Base-by-base conservation (phyloP, 305 asterid genomes). In the Ajuga reptans region DNA sequence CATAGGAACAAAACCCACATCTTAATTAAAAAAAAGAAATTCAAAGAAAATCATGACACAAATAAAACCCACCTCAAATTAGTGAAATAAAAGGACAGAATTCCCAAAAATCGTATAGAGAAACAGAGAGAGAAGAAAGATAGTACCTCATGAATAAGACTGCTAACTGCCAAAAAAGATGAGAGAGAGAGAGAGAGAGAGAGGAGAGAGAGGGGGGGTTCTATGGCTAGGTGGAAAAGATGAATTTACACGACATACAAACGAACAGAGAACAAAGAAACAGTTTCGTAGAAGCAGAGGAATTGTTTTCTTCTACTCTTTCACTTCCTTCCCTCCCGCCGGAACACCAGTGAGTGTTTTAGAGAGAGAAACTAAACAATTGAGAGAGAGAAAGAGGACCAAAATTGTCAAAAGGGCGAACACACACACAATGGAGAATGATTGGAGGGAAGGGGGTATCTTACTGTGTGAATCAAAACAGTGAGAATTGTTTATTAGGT, bases 251-350 rank as follows among this genome's bases (percentile, higher is more conserved):
- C 18, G 71, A 64, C 58, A 43, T 56, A 76, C 41, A 50, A 67
- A 46, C 31, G 52, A 46, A 33, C 34, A 69, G 71, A 9, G 7
- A 11, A 46, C 78, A 66, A 68, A 61, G 29, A 51, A 62, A 68
- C 51, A 70, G 88, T 86, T 82, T 72, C 93, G 88, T 86, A 83
- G 79, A 87, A 82, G 86, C 70, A 79, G 87, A 83, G 84, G 52
- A 85, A 85, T 79, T 76, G 85, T 51, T 87, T 83, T 69, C 96
- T 78, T 87, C 87, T 80, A 87, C 92, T 85, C 95, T 69, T 81
- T 77, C 82, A 84, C 88, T 89, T 81, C 86, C 88, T 80, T 70
- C 74, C 37, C 87, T 80, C 82, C 85, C 90, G 89, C 85, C 86
- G 86, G 81, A 75, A 82, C 78, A 72, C 82, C 72, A 63, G 82